These are phyloP conservation scores for Pseudonitzschia pungens DNA, from an alignment of 108 stramenopile genomes.

Conservation along the genomic window DNA sequence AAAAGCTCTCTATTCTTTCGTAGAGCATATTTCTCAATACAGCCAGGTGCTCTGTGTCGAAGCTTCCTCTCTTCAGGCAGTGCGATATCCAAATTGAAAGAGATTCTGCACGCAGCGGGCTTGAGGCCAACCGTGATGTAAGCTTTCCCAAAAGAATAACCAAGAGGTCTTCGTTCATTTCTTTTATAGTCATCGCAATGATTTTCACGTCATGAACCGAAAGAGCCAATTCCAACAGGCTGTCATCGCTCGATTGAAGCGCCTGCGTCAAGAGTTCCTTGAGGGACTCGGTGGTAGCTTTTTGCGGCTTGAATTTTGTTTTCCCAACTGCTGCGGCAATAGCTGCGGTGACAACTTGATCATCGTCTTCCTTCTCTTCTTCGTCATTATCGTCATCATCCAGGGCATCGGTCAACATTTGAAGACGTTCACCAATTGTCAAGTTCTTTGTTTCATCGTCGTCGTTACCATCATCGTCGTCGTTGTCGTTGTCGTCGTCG, in stretches of 20 bases:
- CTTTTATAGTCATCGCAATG: conserved; percentile 34
- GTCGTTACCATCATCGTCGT: conserved; percentile 38
- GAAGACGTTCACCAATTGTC: conserved; percentile 54
- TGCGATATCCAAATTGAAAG: conserved; percentile 49
- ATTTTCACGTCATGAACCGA: conserved; percentile 40
- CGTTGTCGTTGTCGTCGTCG: conserved; percentile 26
- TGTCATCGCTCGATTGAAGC: conserved; percentile 47
- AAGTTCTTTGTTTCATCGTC: conserved; percentile 27
- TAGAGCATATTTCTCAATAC: conserved; percentile 50
- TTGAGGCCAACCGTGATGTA: conserved; percentile 49
- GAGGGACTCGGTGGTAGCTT: conserved; percentile 61
- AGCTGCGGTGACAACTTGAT: conserved; percentile 11
- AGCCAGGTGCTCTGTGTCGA: conserved; percentile 30
- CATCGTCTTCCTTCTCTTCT: conserved; percentile 26
- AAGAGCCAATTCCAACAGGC: conserved; percentile 54
- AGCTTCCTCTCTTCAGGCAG: conserved; percentile 36
- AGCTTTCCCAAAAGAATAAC: conserved; percentile 41
- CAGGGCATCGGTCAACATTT: conserved; percentile 33
- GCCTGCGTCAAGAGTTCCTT: conserved; percentile 52
- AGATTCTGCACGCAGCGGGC: conserved; percentile 42
- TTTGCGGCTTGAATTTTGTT: conserved; percentile 37
- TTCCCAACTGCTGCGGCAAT: neutral
- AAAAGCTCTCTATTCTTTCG: conserved; percentile 56
- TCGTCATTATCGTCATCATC: conserved; percentile 35
- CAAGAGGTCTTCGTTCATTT: conserved; percentile 28